Evolutionary conservation across 1,139 yeast species (phyloP), one percentile per base, ranked within the genome.

Genomic region (Arxiozyma telluris): DNA sequence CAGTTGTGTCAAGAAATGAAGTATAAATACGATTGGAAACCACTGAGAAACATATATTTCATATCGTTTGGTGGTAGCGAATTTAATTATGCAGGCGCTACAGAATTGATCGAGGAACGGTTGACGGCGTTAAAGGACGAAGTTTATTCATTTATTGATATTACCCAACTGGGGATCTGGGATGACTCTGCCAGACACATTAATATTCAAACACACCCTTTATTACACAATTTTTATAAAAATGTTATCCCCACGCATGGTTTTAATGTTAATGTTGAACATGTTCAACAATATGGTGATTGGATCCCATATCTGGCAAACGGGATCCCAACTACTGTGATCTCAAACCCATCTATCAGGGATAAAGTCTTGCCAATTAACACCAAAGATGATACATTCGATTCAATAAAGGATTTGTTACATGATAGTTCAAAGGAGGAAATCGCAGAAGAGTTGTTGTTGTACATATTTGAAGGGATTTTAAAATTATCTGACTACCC

Each of bases 41-140:
- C 98, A 0, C 70, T 90, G 30, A 78, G 98, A 64, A 78, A 94
- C 1, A 82, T 93, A 8, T 84, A 84, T 63, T 90, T 93, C 70
- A 82, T 84, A 0, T 88, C 96, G 1, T 89, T 88, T 75, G 96
- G 91, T 63, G 97, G 88, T 0, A 75, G 87, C 0, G 84, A 85
- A 58, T 91, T 86, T 64, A 91, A 91, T 64, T 73, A 79, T 61
- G 96, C 94, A 0, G 98, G 98, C 0, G 77, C 90, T 42, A 77
- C 94, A 0, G 94, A 87, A 64, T 83, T 94, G 81, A 78, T 85
- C 8, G 88, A 87, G 61, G 74, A 76, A 45, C 78, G 80, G 57
- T 71, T 74, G 34, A 79, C 78, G 21, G 76, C 75, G 46, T 71
- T 90, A 44, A 73, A 76, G 55, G 76, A 79, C 53, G 84, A 84